phyloP scores from a whole-genome alignment of 1,284 basidiomycete species.

The Cryptococcus neoformans region DNA sequence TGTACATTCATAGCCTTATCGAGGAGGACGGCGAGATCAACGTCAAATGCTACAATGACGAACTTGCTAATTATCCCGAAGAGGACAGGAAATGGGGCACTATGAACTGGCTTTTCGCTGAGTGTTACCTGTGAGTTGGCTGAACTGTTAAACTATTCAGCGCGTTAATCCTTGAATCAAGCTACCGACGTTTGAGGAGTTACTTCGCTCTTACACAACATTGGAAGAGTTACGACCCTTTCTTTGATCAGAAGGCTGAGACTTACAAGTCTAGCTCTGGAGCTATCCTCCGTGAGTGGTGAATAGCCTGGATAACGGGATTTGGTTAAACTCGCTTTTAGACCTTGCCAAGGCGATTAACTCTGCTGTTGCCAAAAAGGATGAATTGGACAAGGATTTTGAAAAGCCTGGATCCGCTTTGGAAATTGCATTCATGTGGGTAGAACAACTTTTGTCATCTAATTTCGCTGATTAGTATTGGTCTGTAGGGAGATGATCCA shows the following conservation, averaged over 20 bases:
- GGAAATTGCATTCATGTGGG: conserved; percentile 47
- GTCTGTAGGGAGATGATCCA: conserved; percentile 48
- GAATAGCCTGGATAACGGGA: background rate
- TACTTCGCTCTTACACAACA: conserved; percentile 67
- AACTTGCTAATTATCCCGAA: conserved; percentile 58
- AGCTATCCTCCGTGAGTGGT: conserved; percentile 66
- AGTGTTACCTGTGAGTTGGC: conserved; percentile 60
- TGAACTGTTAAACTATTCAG: background rate
- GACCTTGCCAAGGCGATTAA: conserved; percentile 45
- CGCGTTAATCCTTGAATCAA: conserved; percentile 33
- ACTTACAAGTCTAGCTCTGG: conserved; percentile 77
- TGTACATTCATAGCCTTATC: conserved; percentile 57
- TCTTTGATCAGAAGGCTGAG: conserved; percentile 72
- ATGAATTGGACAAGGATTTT: conserved; percentile 29
- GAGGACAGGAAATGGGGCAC: conserved; percentile 80
- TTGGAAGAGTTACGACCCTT: conserved; percentile 84
- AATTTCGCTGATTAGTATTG: background rate
- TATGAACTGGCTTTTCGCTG: conserved; percentile 89
- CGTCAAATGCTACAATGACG: conserved; percentile 67
- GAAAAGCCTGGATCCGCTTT: conserved; percentile 35
- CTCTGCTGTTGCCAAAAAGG: conserved; percentile 27
- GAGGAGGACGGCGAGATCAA: conserved; percentile 68
- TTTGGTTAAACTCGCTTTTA: conserved; percentile 2
- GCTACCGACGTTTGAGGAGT: conserved; percentile 79
- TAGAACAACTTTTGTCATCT: background rate